phyloP scores from a whole-genome alignment of 257 asterid genomes.

The Echites panduratus region DNA sequence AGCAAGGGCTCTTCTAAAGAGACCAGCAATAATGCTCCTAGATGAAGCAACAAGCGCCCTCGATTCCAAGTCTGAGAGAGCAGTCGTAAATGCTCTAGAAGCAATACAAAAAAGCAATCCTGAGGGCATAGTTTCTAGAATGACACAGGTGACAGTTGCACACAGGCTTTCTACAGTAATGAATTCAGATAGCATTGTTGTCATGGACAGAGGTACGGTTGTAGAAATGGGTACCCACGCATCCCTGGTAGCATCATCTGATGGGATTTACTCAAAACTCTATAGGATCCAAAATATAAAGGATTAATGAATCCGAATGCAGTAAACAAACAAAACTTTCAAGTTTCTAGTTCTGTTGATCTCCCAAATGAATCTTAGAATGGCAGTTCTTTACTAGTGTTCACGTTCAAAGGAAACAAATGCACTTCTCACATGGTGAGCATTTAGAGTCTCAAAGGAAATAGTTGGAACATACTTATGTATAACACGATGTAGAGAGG shows the following conservation, averaged over 20 bases:
- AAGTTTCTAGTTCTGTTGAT: neutral
- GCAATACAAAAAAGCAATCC: conserved; percentile 25
- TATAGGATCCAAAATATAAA: conserved; percentile 49
- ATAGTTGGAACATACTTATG: neutral
- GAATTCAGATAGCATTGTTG: conserved; percentile 57
- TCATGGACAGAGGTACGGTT: conserved; percentile 65
- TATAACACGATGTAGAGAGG: neutral
- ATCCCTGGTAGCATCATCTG: conserved; percentile 41
- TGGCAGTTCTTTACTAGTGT: neutral
- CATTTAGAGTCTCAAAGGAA: neutral
- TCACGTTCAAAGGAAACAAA: neutral
- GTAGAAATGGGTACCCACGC: conserved; percentile 63
- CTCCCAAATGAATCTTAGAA: neutral
- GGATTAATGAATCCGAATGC: conserved; percentile 17
- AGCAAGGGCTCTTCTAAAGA: conserved; percentile 58
- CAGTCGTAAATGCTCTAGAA: conserved; percentile 50
- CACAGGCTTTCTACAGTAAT: conserved; percentile 74
- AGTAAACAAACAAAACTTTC: neutral
- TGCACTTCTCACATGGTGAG: neutral
- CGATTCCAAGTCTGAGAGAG: conserved; percentile 72
- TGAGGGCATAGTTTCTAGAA: conserved; percentile 15
- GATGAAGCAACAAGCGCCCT: conserved; percentile 90
- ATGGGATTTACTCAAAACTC: conserved; percentile 57
- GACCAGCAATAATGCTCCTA: conserved; percentile 61
- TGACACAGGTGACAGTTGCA: conserved; percentile 61